These are phyloP conservation scores for Suillus variegatus DNA, from an alignment of 768 basidiomycete species.

Conservation along the genomic window DNA sequence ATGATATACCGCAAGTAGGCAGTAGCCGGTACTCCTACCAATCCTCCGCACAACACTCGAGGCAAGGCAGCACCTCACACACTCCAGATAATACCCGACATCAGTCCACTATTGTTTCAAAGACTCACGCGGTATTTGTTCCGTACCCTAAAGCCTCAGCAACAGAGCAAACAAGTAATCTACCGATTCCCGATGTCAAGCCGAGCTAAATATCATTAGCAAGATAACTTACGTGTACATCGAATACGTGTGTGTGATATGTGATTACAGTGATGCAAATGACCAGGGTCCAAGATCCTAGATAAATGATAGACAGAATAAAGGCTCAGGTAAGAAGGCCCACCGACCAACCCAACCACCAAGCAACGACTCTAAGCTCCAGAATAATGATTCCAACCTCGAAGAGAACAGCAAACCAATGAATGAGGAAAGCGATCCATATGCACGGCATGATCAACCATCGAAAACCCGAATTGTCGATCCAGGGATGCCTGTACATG, in stretches of 20 bases:
- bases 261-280: slow-evolving; percentile 13
- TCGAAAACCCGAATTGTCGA: slow-evolving; percentile 61
- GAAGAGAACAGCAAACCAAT: slow-evolving; percentile 65
- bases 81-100: not conserved
- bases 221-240: slow-evolving; percentile 3
- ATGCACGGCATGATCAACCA: slow-evolving; percentile 66
- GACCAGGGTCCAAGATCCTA: slow-evolving; percentile 10
- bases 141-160: not conserved
- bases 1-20: slow-evolving; percentile 27
- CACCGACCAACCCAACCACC: slow-evolving; percentile 79
- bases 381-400: slow-evolving; percentile 59
- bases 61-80: not conserved
- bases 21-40: slow-evolving; percentile 6
- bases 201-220: slow-evolving; percentile 10
- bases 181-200: slow-evolving; percentile 1
- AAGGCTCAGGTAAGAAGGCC: slow-evolving; percentile 43
- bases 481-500: slow-evolving; percentile 57
- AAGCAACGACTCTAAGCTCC: slow-evolving; percentile 58
- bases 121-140: not conserved
- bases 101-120: not conserved
- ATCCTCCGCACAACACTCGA: not conserved
- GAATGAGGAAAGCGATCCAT: slow-evolving; percentile 61
- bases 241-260: slow-evolving; percentile 9
- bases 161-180: not conserved
- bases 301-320: slow-evolving; percentile 10